Evolutionary conservation across 2,329 filamentous ascomycete genomes (phyloP), one percentile per base, ranked within the genome.

Genomic region (Grosmannia serpens): DNA sequence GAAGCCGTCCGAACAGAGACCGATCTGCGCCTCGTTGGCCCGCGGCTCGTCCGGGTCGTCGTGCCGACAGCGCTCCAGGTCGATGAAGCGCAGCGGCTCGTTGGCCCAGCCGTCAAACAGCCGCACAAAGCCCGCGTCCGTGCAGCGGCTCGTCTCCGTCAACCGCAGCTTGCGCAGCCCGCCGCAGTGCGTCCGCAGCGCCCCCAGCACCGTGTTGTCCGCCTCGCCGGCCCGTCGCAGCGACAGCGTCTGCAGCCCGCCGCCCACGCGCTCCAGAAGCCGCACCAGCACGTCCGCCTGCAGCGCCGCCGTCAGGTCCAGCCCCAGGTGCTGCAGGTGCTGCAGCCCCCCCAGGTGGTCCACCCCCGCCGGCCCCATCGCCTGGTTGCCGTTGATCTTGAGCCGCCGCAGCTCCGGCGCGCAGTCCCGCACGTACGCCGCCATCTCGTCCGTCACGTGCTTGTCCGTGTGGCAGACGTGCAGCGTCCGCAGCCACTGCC

Each of bases 401-500:
- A 97, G 76, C 4, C 88, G 85, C 53, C 76, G 77, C 17, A 97
- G 76, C 26, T 83, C 79, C 0, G 85, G 84, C 64, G 89, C 92
- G 60, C 80, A 73, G 8, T 77, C 74, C 27, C 78, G 76, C 60
- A 96, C 75, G n/a, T 79, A 70, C 17, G 75, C 69, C 1, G 94
- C 74, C 1, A 82, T 82, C 9, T 87, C 79, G 61, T 96, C 86
- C 47, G 85, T 83, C 63, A 97, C 87, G 35, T 91, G 85, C 56
- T 80, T 86, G 69, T 96, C 91, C 0, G 94, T 87, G 71, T 87
- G 91, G 66, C 90, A 91, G 2, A 96, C 78, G 65, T 91, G 88
- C 24, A 97, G 71, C 0, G 78, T 77, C 64, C 84, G 80, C 15
- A 96, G 77, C 26, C 79, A 70, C 10, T 74, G 65, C 13, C 91